phyloP scores from a whole-genome alignment of 2,329 filamentous ascomycete species.

The Verticillium nonalfalfae region DNA sequence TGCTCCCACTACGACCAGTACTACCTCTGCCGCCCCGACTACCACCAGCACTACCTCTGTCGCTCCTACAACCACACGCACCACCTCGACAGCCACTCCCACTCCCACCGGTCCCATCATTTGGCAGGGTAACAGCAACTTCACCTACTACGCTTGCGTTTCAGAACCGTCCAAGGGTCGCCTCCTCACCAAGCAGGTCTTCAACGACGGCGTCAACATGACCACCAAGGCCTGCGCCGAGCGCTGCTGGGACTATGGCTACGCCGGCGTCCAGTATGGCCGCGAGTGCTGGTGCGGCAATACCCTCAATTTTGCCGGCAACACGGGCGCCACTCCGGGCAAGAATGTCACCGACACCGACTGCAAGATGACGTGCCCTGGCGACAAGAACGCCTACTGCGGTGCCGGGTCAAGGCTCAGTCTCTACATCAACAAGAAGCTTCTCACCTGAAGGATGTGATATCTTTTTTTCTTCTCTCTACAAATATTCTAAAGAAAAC shows the following conservation, averaged over 20 bases:
- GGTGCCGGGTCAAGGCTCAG: slow-evolving; percentile 21
- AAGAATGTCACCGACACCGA: slow-evolving; percentile 21
- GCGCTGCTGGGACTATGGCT: slow-evolving; percentile 23
- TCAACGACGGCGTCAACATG: slow-evolving; percentile 22
- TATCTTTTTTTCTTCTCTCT: too few species aligned
- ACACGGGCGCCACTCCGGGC: slow-evolving; percentile 13
- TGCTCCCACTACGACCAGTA: background rate
- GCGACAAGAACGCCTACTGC: slow-evolving; percentile 22
- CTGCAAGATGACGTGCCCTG: slow-evolving; percentile 27
- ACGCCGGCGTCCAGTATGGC: slow-evolving; percentile 30
- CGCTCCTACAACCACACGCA: background rate
- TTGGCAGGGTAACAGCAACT: slow-evolving; percentile 24
- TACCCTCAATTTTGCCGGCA: slow-evolving; percentile 19
- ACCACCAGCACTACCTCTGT: background rate
- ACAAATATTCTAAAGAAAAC: background rate
- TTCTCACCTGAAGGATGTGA: background rate
- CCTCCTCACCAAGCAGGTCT: slow-evolving; percentile 18
- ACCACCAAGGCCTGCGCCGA: slow-evolving; percentile 22
- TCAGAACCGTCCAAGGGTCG: slow-evolving; percentile 22
- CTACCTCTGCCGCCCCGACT: background rate
- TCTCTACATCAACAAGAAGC: slow-evolving; percentile 17
- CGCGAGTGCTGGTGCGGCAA: slow-evolving; percentile 30
- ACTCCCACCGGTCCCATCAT: slow-evolving; percentile 18
- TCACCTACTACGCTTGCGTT: slow-evolving; percentile 26
- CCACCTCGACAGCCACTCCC: slow-evolving; percentile 2